Percentiles rank a stretch among this genome's conserved stretches.
Evolutionary conservation across 768 basidiomycete species (phyloP).

Genomic region (Cubamyces lactineus): DNA sequence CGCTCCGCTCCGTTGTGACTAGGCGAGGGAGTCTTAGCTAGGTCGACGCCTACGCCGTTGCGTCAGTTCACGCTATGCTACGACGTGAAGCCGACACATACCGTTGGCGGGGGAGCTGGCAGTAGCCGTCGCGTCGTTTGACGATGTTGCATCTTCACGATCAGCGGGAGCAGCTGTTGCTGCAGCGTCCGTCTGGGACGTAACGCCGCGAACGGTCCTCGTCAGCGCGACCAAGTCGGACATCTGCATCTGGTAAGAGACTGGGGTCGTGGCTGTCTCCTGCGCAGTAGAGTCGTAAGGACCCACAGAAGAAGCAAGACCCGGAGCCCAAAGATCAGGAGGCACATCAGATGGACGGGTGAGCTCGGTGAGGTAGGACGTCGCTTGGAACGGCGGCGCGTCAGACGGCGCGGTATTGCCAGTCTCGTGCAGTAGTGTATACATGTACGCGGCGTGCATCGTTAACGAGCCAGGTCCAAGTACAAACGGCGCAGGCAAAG

Average conservation of each 20-base stretch:
- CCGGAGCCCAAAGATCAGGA: slow-evolving; percentile 7
- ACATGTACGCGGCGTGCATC: slow-evolving; percentile 3
- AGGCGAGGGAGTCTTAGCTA: too few relatives aligned
- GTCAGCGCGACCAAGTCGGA: slow-evolving; percentile 22
- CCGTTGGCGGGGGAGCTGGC: too few relatives aligned
- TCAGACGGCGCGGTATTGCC: not conserved
- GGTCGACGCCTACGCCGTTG: too few relatives aligned
- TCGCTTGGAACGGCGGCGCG: slow-evolving; percentile 7
- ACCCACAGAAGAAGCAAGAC: not conserved
- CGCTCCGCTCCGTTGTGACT: too few relatives aligned
- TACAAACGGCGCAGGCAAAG: not conserved
- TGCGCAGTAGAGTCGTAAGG: not conserved
- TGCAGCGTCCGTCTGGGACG: not conserved
- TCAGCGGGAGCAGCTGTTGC: not conserved
- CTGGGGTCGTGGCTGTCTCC: slow-evolving; percentile 6
- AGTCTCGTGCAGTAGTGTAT: not conserved
- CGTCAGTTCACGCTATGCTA: too few relatives aligned
- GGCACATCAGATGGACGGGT: not conserved
- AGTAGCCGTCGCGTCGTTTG: too few relatives aligned
- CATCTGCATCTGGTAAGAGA: slow-evolving; percentile 24
- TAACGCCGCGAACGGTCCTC: slow-evolving; percentile 15
- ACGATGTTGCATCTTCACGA: too few relatives aligned
- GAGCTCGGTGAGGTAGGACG: not conserved
- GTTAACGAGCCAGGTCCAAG: not conserved
- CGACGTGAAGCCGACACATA: too few relatives aligned